Percentiles rank a stretch among this genome's conserved stretches.
Conservation (phyloP, 2,329 filamentous ascomycete genomes). For the Raffaelea arxii region DNA sequence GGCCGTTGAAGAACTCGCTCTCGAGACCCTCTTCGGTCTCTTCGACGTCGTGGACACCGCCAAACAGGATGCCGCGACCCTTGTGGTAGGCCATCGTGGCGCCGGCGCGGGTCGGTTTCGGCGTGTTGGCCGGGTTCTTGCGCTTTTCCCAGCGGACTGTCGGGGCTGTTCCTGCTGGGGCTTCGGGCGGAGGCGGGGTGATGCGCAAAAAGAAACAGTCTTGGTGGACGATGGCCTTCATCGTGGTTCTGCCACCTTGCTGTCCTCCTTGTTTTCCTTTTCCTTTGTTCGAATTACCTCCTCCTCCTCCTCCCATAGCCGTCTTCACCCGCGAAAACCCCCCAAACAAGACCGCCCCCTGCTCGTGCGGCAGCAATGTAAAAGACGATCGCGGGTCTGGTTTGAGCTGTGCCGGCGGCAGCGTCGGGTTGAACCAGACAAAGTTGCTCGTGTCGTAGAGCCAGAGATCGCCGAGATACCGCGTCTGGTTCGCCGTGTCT, state of each 20-base stretch:
- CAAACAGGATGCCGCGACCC: slow-evolving; percentile 85
- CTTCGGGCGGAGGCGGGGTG: slow-evolving; percentile 59
- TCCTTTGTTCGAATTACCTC: too few relatives aligned
- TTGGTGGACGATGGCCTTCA: slow-evolving; percentile 85
- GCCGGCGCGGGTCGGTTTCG: slow-evolving; percentile 73
- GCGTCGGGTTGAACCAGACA: slow-evolving; percentile 67
- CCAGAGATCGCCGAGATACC: slow-evolving; percentile 90
- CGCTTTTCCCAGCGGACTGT: slow-evolving; percentile 82
- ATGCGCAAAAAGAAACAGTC: slow-evolving; percentile 91
- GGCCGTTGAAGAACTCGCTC: slow-evolving; percentile 88
- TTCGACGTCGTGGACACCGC: slow-evolving; percentile 88
- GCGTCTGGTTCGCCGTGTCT: slow-evolving; percentile 89
- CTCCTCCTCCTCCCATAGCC: slow-evolving; percentile 33
- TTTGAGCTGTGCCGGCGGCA: slow-evolving; percentile 72
- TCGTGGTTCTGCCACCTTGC: slow-evolving; percentile 61
- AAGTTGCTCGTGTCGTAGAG: slow-evolving; percentile 87
- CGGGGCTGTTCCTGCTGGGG: slow-evolving; percentile 55
- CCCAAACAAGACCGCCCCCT: slow-evolving; percentile 81
- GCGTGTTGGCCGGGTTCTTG: slow-evolving; percentile 85
- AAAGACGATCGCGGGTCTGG: slow-evolving; percentile 89
- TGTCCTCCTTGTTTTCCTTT: too few relatives aligned
- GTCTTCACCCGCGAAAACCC: slow-evolving; percentile 89
- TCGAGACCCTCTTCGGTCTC: slow-evolving; percentile 91
- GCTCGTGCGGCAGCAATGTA: slow-evolving; percentile 81
- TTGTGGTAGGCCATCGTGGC: slow-evolving; percentile 93